A percentile compares a stretch with the other conserved stretches of the same genome.
phyloP scores from a whole-genome alignment of 2,329 filamentous ascomycete species.

The Dactylellina sp. region DNA sequence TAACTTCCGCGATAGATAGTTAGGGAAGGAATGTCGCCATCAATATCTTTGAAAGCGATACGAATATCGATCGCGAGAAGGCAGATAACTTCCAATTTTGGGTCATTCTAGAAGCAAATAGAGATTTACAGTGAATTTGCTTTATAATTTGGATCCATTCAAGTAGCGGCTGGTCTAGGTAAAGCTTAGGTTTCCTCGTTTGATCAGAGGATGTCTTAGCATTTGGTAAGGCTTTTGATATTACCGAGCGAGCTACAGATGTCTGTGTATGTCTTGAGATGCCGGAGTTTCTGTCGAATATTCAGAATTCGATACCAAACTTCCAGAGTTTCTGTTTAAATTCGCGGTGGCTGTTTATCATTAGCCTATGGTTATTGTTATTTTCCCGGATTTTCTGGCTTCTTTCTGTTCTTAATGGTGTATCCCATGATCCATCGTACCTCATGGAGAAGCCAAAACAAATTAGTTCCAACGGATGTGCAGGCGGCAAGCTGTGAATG shows the following conservation, averaged over 20 bases:
- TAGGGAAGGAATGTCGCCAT: constrained; percentile 40
- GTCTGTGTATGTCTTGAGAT: constrained; percentile 15
- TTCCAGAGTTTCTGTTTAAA: constrained; percentile 6
- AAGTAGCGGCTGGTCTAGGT: constrained; percentile 24
- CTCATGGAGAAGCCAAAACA: not conserved
- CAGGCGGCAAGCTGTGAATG: not conserved
- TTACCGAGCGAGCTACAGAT: constrained; percentile 3
- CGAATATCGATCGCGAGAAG: constrained; percentile 18
- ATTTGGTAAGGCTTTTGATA: constrained; percentile 15
- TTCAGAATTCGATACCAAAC: constrained; percentile 19
- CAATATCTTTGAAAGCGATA: constrained; percentile 13
- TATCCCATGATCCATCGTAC: too few relatives aligned
- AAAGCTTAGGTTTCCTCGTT: not conserved
- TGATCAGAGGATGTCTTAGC: constrained; percentile 25
- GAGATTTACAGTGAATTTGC: not conserved
- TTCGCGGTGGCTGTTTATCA: not conserved
- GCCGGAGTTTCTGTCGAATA: constrained; percentile 24
- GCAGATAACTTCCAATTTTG: constrained; percentile 29
- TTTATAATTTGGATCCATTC: not conserved
- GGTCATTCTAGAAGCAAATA: constrained; percentile 13
- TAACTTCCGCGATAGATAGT: constrained; percentile 42
- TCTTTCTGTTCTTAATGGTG: too few relatives aligned
- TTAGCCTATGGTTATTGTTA: too few relatives aligned
- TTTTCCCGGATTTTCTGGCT: too few relatives aligned
- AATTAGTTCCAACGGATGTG: constrained; percentile 8